Base-by-base conservation (phyloP, 768 basidiomycete species). In the Mycena latifolia region DNA sequence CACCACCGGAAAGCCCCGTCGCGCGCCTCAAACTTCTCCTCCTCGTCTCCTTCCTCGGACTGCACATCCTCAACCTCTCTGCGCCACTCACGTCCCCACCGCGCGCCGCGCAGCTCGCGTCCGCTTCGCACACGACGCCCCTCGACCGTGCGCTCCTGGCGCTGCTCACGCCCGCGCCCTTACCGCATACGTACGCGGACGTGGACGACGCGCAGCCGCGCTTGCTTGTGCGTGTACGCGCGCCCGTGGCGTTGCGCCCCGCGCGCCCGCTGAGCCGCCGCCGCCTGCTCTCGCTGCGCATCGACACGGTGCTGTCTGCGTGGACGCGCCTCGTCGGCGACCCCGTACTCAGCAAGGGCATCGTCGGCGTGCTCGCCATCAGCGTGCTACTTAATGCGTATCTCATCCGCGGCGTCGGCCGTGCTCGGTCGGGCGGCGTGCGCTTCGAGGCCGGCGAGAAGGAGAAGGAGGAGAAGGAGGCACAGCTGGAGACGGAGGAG, bases 291-390 rank as follows among this genome's bases (percentile, higher is more conserved):
- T 15, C 48, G 27, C 55, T 37, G 22, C 27, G 64, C 37, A 35
- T 61, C 35, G 56, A 61, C n/a, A 48, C 37, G 41, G 18, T 46
- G 37, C 54, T 66, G 22, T 43, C 33, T 22, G 47, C 88, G 5
- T 98, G 96, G 96, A 94, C 94, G 11, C 81, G 83, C 17, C 89
- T 98, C 69, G 95, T 98, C 55, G 95, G 95, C 39, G 97, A 99
- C 74, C 97, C 97, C 1, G 88, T 98, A 55, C 80, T 99, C 66
- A 91, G 88, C 72, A 99, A 99, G 81, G 96, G 94, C 92, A 96
- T 99, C 75, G 93, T 98, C 53, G 85, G 94, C 61, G 84, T 93
- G 18, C 87, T 99, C 25, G 92, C 89, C 3, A 85, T 97, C 65
- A 93, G 91, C 64, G 92, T 98, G 63, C 87, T 90, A 61, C 83